phyloP scores from a whole-genome alignment of 768 basidiomycete species.

The Amanita thiersii region DNA sequence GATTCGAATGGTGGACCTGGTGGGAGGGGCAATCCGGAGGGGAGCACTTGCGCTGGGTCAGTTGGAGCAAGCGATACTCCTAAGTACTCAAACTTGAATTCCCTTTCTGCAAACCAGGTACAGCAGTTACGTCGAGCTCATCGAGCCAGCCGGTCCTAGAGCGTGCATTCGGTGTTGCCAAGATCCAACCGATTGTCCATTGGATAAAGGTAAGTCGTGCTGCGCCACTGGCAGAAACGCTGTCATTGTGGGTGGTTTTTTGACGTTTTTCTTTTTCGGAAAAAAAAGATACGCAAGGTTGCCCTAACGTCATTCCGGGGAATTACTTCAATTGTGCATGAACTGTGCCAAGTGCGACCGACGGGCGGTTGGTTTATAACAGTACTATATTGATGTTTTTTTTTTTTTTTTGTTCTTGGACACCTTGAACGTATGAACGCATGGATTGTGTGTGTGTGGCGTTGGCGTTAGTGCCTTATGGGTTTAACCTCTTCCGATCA shows the following conservation, averaged over 20 bases:
- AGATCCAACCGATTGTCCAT: constrained; percentile 43
- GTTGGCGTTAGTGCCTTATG: no score
- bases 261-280: not conserved
- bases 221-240: no score
- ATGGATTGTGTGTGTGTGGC: no score
- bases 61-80: constrained; percentile 10
- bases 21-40: constrained; percentile 44
- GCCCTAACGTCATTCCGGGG: constrained; percentile 43
- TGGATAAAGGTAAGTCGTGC: constrained; percentile 34
- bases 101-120: constrained; percentile 23
- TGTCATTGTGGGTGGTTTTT: no score
- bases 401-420: no score
- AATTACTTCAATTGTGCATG: constrained; percentile 47
- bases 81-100: not conserved
- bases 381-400: no score
- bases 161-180: constrained; percentile 56
- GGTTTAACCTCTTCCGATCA: no score
- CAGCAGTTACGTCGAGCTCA: constrained; percentile 51
- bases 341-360: constrained; percentile 3
- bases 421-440: no score
- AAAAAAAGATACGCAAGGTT: constrained; percentile 36
- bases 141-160: constrained; percentile 41
- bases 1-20: constrained; percentile 48
- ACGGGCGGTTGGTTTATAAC: not conserved
- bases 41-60: constrained; percentile 43